Evolutionary conservation across 768 basidiomycete genomes (phyloP).

Genomic region (Nidularia pulvinata): DNA sequence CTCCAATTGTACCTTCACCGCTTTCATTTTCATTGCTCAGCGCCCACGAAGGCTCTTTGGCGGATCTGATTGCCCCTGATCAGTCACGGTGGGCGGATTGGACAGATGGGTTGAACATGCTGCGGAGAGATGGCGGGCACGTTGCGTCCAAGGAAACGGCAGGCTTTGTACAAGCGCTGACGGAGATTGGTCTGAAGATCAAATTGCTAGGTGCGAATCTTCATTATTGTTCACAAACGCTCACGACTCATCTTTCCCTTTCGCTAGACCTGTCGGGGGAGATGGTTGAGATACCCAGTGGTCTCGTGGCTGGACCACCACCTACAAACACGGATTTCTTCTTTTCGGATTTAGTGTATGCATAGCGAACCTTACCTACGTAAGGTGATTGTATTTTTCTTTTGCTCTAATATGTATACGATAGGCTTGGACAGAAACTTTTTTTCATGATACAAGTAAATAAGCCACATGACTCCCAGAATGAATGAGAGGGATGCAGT

Average conservation of each 20-base stretch:
- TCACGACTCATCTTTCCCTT: conserved; percentile 1
- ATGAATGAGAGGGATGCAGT: conserved; percentile 1
- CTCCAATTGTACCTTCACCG: conserved; percentile 57
- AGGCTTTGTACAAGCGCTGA: conserved; percentile 82
- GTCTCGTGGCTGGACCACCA: conserved; percentile 74
- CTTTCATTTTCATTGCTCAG: conserved; percentile 79
- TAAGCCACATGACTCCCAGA: conserved; percentile 1
- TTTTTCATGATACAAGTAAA: not conserved
- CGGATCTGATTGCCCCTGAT: conserved; percentile 79
- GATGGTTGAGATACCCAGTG: conserved; percentile 86
- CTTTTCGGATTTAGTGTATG: conserved; percentile 63
- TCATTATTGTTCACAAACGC: conserved; percentile 7
- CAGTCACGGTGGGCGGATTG: conserved; percentile 87
- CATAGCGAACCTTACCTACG: no score
- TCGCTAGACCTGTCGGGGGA: conserved; percentile 81
- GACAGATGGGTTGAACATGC: conserved; percentile 92
- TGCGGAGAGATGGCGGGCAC: conserved; percentile 79
- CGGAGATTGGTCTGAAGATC: conserved; percentile 91
- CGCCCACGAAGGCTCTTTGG: conserved; percentile 68
- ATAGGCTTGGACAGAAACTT: not conserved
- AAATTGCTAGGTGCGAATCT: conserved; percentile 83
- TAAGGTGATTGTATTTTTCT: no score
- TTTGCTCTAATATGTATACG: not conserved
- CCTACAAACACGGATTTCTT: conserved; percentile 84
- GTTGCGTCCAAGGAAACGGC: conserved; percentile 86